Evolutionary conservation across 1,284 basidiomycete genomes (phyloP), one percentile per base, ranked within the genome.

Genomic region (Rhodotorula sp.): DNA sequence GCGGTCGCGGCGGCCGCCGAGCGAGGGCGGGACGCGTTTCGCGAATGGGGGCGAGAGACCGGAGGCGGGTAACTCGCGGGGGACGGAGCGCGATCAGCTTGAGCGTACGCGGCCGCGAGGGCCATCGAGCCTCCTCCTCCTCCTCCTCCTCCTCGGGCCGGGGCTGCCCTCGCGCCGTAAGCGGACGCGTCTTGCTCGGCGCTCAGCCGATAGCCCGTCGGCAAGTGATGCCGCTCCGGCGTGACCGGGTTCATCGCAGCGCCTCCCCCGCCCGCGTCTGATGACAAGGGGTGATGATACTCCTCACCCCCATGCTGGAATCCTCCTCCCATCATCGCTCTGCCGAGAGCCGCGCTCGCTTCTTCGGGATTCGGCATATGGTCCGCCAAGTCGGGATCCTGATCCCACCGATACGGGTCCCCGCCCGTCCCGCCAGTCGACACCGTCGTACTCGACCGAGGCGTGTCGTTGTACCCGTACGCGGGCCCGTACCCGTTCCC

Each of bases 341-440:
- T 4, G 3, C 65, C 65, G 15, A 66, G 65, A n/a, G 65, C 65
- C 4, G 58, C 65, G 16, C 23, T 47, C n/a, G 52, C 65, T 34
- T n/a, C 65, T 2, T 31, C 58, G 15, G 59, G 49, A 23, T 66
- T 51, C 12, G 65, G 65, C 65, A 66, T 66, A 15, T 59, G 65
- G 8, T 12, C 26, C 21, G 20, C 10, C 49, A 54, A 15, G 26
- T 47, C 51, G 23, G 43, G 48, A 20, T 61, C 65, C 23, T 29
- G 48, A 29, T 66, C 65, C 65, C 65, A 66, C 20, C 65, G 39
- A 34, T 66, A 66, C 49, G 65, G 39, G 14, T 39, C 65, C 4
- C 65, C 65, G 34, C 65, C 65, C 43, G 65, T 66, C 15, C 65
- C 65, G 26, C 58, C 51, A n/a, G 65, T 66, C 39, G 65, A 66